Percentiles rank a stretch among this genome's conserved stretches.
These are phyloP conservation scores for Penicillium alfredii DNA, from an alignment of 495 filamentous ascomycete genomes.

Conservation along the genomic window DNA sequence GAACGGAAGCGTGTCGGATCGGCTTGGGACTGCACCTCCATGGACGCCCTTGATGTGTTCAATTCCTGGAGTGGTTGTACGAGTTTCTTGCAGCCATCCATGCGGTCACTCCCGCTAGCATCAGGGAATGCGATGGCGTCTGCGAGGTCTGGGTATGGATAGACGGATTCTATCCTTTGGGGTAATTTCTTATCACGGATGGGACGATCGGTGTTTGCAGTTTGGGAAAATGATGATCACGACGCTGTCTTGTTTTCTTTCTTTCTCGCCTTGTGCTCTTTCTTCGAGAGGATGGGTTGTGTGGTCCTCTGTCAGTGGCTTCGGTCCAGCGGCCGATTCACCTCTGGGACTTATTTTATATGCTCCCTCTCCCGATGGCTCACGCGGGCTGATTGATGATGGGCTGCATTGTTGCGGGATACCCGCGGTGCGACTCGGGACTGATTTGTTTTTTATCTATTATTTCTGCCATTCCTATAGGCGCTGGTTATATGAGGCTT, in stretches of 20 bases:
- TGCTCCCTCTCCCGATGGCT: too few relatives aligned
- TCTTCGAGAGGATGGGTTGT: too few relatives aligned
- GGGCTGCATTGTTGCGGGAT: too few relatives aligned
- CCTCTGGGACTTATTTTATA: too few relatives aligned
- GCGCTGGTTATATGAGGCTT: constrained; percentile 28
- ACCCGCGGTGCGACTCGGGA: constrained; percentile 11
- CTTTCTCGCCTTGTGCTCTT: too few relatives aligned
- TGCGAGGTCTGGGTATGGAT: constrained; percentile 28
- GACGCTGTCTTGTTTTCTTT: constrained; percentile 14
- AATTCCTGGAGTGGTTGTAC: constrained; percentile 18
- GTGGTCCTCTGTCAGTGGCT: too few relatives aligned
- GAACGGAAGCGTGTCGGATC: constrained; percentile 84
- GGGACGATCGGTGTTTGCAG: constrained; percentile 19
- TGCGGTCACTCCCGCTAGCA: constrained; percentile 9
- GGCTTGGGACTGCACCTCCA: constrained; percentile 33
- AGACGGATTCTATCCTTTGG: constrained; percentile 29
- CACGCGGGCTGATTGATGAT: too few relatives aligned
- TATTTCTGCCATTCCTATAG: constrained; percentile 14
- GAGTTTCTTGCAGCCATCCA: constrained; percentile 1
- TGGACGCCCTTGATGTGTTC: constrained; percentile 14
- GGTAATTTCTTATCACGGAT: constrained; percentile 27
- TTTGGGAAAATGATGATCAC: constrained; percentile 24
- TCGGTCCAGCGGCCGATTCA: too few relatives aligned
- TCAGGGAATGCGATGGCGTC: constrained; percentile 13
- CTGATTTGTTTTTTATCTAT: constrained; percentile 18